phyloP scores from a whole-genome alignment of 2,329 filamentous ascomycete genomes.

The Pseudopithomyces maydicus region DNA sequence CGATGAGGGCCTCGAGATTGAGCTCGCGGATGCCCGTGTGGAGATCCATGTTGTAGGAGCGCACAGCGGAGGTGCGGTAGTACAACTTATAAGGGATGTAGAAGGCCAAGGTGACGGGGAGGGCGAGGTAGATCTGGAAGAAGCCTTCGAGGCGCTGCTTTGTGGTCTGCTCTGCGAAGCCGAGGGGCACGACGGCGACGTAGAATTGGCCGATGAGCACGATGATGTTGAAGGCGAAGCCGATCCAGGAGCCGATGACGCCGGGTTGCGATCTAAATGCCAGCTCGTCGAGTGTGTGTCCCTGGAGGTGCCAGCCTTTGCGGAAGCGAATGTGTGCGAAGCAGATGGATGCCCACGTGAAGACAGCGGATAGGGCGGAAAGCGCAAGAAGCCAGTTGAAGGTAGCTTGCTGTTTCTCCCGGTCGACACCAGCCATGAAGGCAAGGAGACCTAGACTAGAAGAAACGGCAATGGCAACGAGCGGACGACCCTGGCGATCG shows the following conservation, averaged over 20 bases:
- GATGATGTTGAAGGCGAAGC: slow-evolving; percentile 74
- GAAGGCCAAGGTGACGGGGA: slow-evolving; percentile 69
- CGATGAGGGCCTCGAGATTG: slow-evolving; percentile 77
- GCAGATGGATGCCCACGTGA: slow-evolving; percentile 75
- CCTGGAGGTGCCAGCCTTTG: slow-evolving; percentile 63
- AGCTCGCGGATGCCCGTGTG: slow-evolving; percentile 84
- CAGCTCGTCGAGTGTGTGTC: slow-evolving; percentile 72
- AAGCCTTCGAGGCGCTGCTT: slow-evolving; percentile 65
- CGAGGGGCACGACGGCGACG: slow-evolving; percentile 79
- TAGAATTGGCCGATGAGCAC: slow-evolving; percentile 87
- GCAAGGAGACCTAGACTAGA: slow-evolving; percentile 64
- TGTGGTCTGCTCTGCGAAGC: slow-evolving; percentile 54
- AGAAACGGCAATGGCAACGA: slow-evolving; percentile 59
- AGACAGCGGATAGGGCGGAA: slow-evolving; percentile 73
- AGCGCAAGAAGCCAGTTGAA: slow-evolving; percentile 66
- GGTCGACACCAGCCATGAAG: slow-evolving; percentile 57
- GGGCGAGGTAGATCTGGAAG: slow-evolving; percentile 74
- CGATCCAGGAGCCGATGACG: slow-evolving; percentile 78
- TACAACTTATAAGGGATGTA: slow-evolving; percentile 78
- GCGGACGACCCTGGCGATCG: slow-evolving; percentile 64
- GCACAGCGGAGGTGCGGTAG: slow-evolving; percentile 71
- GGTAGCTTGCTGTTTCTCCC: slow-evolving; percentile 48
- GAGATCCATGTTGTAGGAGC: slow-evolving; percentile 78
- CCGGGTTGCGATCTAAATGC: slow-evolving; percentile 83
- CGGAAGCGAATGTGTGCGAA: slow-evolving; percentile 70